Evolutionary conservation across 257 asterid genomes (phyloP), one percentile per base, ranked within the genome.

Genomic region (Echium plantagineum): DNA sequence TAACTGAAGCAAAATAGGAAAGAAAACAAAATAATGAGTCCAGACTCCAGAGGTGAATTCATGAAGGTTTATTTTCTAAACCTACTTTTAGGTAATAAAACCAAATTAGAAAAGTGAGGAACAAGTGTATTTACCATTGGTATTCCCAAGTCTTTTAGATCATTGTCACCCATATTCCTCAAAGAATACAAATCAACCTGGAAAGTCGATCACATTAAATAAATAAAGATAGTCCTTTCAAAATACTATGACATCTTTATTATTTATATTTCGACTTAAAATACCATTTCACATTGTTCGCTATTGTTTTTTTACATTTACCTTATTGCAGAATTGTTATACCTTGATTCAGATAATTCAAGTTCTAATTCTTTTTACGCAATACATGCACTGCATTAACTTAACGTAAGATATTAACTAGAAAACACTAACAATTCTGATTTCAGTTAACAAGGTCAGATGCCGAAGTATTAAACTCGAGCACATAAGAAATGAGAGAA

Each of bases 181-280:
- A 93, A 71, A 30, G 94, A 76, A 72, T 79, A 77, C 95, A 93
- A 78, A 75, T 93, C 98, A 69, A 93, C 97, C 98, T 93, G 86
- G 74, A 78, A 60, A 68, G 72, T 42, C 74, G 54, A 69, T 32
- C 51, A 56, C 38, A 72, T 21, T 57, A 59, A 1, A 24, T 24
- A 24, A 24, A 56, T 21, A 26, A 38, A 18, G 6, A 51, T 31
- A 9, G 47, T 17, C 47, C 1, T 52, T 51, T 20, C 1, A 51
- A 62, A 48, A 6, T 28, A 15, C 52, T 63, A 15, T 31, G 26
- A 10, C 20, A 48, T 15, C 22, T 6, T 63, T 54, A 12, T 20
- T 19, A 21, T 5, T 42, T 42, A 13, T 42, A 35, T 7, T 35
- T 35, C 46, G 13, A 42, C 13, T 17, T 10, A 42, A 12, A 5